These are phyloP conservation scores for Plasmodium gonderi DNA, from an alignment of 169 alveolate species.

Conservation along the genomic window DNA sequence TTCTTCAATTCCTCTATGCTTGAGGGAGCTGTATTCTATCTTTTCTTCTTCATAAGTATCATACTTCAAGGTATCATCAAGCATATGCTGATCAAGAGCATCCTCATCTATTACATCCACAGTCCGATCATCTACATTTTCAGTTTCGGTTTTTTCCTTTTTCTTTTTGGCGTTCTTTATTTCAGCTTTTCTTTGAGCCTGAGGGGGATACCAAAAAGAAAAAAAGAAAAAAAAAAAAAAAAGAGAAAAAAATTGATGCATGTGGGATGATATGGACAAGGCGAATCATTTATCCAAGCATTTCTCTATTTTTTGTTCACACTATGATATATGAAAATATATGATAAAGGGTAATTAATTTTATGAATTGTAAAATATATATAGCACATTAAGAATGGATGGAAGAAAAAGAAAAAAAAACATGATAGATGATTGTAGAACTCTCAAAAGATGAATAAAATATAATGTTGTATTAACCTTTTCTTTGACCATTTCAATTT, in stretches of 20 bases:
- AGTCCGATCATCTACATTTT: background rate
- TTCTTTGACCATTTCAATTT: constrained; percentile 35
- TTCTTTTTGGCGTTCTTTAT: constrained; percentile 32
- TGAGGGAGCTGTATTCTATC: background rate
- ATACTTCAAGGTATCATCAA: constrained; percentile 24
- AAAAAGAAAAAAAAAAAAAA: background rate
- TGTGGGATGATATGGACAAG: too few species aligned
- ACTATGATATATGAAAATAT: too few species aligned
- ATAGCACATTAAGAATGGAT: too few species aligned
- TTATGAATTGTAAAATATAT: too few species aligned
- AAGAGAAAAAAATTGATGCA: background rate
- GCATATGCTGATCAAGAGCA: background rate
- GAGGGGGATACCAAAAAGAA: background rate
- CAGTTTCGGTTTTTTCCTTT: background rate
- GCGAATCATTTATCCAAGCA: too few species aligned
- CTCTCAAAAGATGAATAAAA: too few species aligned
- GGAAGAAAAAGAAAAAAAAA: background rate
- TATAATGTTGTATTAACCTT: constrained; percentile 21
- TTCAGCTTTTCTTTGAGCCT: constrained; percentile 66
- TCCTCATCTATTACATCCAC: constrained; percentile 2
- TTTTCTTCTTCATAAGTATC: background rate
- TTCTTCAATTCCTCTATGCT: background rate
- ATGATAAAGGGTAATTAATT: too few species aligned
- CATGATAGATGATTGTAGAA: too few species aligned
- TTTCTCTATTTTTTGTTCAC: too few species aligned